Evolutionary conservation across 345 rosid species (phyloP).

Genomic region (Cardiospermum halicacabum): DNA sequence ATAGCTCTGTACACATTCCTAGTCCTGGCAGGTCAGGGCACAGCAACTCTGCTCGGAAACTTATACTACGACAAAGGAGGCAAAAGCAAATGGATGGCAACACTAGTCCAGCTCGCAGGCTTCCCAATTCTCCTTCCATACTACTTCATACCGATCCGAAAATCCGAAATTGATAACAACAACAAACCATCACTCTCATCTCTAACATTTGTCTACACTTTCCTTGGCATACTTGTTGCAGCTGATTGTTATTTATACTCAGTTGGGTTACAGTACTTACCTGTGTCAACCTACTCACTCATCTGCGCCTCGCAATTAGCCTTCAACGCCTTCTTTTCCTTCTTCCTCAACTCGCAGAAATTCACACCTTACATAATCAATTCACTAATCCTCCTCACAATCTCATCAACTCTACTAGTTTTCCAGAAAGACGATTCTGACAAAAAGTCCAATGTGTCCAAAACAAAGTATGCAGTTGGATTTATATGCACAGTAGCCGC

Average conservation of each 20-base stretch:
- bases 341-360: slow-evolving; percentile 43
- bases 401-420: slow-evolving; percentile 50
- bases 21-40: slow-evolving; percentile 38
- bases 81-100: slow-evolving; percentile 44
- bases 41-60: slow-evolving; percentile 37
- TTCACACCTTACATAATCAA: slow-evolving; percentile 43
- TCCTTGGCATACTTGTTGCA: slow-evolving; percentile 22
- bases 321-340: slow-evolving; percentile 43
- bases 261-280: slow-evolving; percentile 49
- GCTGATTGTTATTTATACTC: slow-evolving; percentile 32
- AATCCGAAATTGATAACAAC: slow-evolving; percentile 2
- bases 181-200: neutral
- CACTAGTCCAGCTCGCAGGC: slow-evolving; percentile 40
- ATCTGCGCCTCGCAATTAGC: slow-evolving; percentile 51
- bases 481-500: slow-evolving; percentile 40
- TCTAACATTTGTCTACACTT: neutral
- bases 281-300: slow-evolving; percentile 51
- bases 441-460: slow-evolving; percentile 12
- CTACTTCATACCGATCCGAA: slow-evolving; percentile 33
- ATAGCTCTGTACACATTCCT: slow-evolving; percentile 18
- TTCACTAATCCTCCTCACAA: slow-evolving; percentile 46
- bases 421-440: slow-evolving; percentile 26
- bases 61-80: slow-evolving; percentile 47
- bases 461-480: slow-evolving; percentile 29
- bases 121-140: slow-evolving; percentile 49